Evolutionary conservation across 1,139 yeast species (phyloP).

Genomic region (Kodamaea sp.): DNA sequence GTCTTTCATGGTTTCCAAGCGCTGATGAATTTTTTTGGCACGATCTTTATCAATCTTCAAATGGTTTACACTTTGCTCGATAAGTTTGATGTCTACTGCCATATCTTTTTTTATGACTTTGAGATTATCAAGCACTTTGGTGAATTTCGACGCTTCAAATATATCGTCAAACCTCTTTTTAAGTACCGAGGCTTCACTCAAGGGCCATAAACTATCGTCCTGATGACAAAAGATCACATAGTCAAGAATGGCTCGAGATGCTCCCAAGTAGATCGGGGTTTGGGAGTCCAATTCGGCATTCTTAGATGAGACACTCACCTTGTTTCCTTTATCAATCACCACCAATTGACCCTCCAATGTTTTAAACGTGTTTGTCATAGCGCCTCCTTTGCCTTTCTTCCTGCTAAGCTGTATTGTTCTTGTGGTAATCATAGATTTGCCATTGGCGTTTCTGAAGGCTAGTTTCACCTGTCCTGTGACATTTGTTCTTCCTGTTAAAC

Average conservation of each 20-base stretch:
- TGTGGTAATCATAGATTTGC: slow-evolving; percentile 80
- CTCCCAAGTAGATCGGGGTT: slow-evolving; percentile 83
- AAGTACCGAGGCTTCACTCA: slow-evolving; percentile 84
- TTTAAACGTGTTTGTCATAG: slow-evolving; percentile 67
- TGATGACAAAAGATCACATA: slow-evolving; percentile 97
- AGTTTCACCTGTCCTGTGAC: slow-evolving; percentile 89
- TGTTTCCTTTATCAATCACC: slow-evolving; percentile 63
- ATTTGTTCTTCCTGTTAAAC: slow-evolving; percentile 70
- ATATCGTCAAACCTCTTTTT: slow-evolving; percentile 95
- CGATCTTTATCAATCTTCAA: slow-evolving; percentile 71
- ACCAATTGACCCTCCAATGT: slow-evolving; percentile 88
- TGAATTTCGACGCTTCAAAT: slow-evolving; percentile 90
- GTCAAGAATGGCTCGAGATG: slow-evolving; percentile 82
- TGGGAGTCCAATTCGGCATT: slow-evolving; percentile 83
- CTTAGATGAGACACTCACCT: slow-evolving; percentile 76
- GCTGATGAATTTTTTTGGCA: slow-evolving; percentile 58
- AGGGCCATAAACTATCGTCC: slow-evolving; percentile 96
- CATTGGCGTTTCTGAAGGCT: slow-evolving; percentile 76
- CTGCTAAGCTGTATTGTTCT: slow-evolving; percentile 75
- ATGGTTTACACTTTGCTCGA: slow-evolving; percentile 78
- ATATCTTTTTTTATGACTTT: slow-evolving; percentile 78
- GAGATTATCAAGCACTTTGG: slow-evolving; percentile 83
- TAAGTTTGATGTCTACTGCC: slow-evolving; percentile 68
- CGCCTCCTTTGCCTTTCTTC: slow-evolving; percentile 43
- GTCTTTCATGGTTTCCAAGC: slow-evolving; percentile 44